Base-by-base conservation (phyloP, 2,329 filamentous ascomycete species). In the Sclerotinia borealis region DNA sequence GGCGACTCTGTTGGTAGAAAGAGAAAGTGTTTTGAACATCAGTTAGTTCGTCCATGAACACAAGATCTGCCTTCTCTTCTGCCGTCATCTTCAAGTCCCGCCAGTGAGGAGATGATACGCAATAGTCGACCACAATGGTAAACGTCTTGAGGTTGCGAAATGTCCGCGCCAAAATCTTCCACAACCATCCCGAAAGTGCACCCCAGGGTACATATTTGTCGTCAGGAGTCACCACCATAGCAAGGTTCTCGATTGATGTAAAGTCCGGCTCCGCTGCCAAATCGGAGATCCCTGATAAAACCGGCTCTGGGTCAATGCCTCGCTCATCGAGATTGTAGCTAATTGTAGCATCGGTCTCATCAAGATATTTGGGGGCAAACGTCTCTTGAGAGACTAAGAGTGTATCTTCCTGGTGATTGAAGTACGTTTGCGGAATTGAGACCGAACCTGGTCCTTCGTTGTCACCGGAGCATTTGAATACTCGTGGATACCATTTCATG, bases 341-440 rank as follows among this genome's bases (percentile, higher is more conserved):
- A 17, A 22, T 22, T 17, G 9, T 5, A 31, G 19, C 11, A 31
- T 34, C 29, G n/a, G 4, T 45, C 4, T 22, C 25, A 45, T 41
- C 7, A 9, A 19, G 6, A 2, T 27, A 19, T 34, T 31, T 34
- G 15, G n/a, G 5, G 7, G 9, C 19, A 17, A 58, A 58, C n/a
- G 54, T 58, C 11, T 45, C 10, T 13, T 17, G 54, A 9, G 54
- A 47, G 27, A 58, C 47, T 15, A 63, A 63, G 3, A 65, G 36
- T 19, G 17, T 51, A 52, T 65, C 59, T 25, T 31, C 10, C 17
- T 59, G 11, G 17, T 51, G 47, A 34, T 63, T 47, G 17, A 63
- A 63, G 22, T 58, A 63, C 17, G 63, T 65, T 10, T 63, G 34
- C 34, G 63, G 50, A 25, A 63, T 31, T 17, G 63, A 51, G 22